Evolutionary conservation across 257 asterid species (phyloP), one percentile per base, ranked within the genome.

Genomic region (Eucommia ulmoides): DNA sequence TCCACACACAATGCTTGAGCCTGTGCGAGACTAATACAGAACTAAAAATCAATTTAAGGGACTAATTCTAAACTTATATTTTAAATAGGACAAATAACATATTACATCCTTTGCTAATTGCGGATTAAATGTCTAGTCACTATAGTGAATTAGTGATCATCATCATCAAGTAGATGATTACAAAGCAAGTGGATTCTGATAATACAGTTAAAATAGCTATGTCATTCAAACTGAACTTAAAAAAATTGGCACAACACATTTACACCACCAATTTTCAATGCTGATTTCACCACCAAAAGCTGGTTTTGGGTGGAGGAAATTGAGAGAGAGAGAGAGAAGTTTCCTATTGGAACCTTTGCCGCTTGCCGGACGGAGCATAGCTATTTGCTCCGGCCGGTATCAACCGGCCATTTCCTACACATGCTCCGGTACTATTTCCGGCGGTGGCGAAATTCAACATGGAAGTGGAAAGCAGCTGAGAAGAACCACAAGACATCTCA

Each of bases 401-500:
- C 22, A 62, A 24, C n/a, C 55, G 33, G 41, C 51, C 69, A 38
- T 59, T 50, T 20, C 62, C 57, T 51, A 46, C 19, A 61, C 65
- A 61, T 8, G 60, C 52, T 33, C 55, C 71, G 15, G 51, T 44
- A 1, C 50, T 50, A n/a, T n/a, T n/a, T n/a, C n/a, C n/a, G 17
- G 41, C 54, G 55, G 33, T 60, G 0, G 64, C 61, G 22, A 74
- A 69, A 49, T 25, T 73, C 59, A 73, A 54, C 70, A 65, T 46
- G 20, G 82, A 77, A 1, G 66, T 48, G 0, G 84, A 50, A 16
- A 49, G 35, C 23, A 62, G 62, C 29, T 79, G 79, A 17, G 81
- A 54, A 19, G 82, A 59, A 10, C 68, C 77, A 53, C 76, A 76
- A 8, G 82, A 66, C 72, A 75, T 55, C 62, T 67, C 78, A 29